Conservation (phyloP, 192 early-diverging fungal genomes). For the Endogone sp. region DNA sequence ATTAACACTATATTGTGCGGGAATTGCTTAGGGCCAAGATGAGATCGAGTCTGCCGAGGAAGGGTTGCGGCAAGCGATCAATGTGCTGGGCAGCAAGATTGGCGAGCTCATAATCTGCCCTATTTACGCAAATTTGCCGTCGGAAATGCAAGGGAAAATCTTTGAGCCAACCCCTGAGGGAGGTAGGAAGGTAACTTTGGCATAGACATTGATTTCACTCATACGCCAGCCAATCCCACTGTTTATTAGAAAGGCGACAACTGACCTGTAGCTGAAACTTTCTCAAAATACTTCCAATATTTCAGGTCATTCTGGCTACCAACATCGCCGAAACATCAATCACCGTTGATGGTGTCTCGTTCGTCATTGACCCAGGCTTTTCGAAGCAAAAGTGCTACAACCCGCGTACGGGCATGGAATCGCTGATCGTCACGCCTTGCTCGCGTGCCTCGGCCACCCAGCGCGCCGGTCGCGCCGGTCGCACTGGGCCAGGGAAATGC, state of each 20-base stretch:
- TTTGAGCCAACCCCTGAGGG: conserved; percentile 97
- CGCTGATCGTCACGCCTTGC: conserved; percentile 91
- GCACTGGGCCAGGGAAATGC: conserved; percentile 96
- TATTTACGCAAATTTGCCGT: conserved; percentile 94
- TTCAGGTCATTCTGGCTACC: conserved; percentile 83
- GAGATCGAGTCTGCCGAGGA: conserved; percentile 96
- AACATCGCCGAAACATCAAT: conserved; percentile 99
- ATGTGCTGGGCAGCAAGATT: conserved; percentile 83
- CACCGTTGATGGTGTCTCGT: conserved; percentile 95
- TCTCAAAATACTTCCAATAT: neutral
- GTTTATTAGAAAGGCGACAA: neutral
- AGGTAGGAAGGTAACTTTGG: conserved; percentile 66
- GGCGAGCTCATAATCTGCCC: conserved; percentile 90
- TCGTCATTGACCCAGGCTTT: conserved; percentile 98
- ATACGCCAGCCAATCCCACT: neutral
- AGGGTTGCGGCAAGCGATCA: conserved; percentile 65
- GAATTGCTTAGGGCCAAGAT: conserved; percentile 72
- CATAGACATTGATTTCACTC: neutral
- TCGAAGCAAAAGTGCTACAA: conserved; percentile 96
- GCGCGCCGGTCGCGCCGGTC: conserved; percentile 91
- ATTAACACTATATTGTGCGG: neutral
- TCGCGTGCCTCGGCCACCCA: conserved; percentile 93
- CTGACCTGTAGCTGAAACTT: too few relatives aligned
- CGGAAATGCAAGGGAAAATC: conserved; percentile 94
- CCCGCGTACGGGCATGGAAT: conserved; percentile 94